Evolutionary conservation across 2,329 filamentous ascomycete genomes (phyloP).

Genomic region (Hypoxylon sp.): DNA sequence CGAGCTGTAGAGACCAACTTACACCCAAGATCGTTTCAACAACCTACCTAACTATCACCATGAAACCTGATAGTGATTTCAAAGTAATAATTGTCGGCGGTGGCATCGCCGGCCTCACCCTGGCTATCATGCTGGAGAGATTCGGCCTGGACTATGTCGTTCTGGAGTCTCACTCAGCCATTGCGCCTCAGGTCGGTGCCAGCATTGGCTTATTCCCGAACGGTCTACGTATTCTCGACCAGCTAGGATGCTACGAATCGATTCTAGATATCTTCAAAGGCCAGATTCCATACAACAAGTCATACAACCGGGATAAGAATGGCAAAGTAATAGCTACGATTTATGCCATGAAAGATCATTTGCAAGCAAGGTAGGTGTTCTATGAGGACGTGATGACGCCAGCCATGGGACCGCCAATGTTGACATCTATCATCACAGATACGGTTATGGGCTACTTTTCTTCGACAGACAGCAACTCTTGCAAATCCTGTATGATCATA

Average conservation of each 20-base stretch:
- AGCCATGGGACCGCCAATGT: conserved; percentile 6
- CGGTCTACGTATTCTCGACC: conserved; percentile 64
- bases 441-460: conserved; percentile 56
- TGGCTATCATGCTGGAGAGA: conserved; percentile 63
- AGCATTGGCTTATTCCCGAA: conserved; percentile 63
- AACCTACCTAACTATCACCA: not conserved
- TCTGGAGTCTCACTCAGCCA: conserved; percentile 60
- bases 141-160: conserved; percentile 64
- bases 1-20: not conserved
- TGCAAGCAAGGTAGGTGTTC: not conserved
- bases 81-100: conserved; percentile 64
- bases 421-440: conserved; percentile 39
- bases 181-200: conserved; percentile 64
- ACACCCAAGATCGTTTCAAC: not conserved
- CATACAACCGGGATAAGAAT: conserved; percentile 20
- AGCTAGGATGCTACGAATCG: conserved; percentile 60
- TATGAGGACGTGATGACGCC: not conserved
- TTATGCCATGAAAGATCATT: not conserved
- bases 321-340: conserved; percentile 36
- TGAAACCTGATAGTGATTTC: conserved; percentile 3
- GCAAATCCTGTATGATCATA: conserved; percentile 54
- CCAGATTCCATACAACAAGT: conserved; percentile 5
- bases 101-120: conserved; percentile 63
- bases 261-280: conserved; percentile 46
- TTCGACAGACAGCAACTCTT: conserved; percentile 58